Evolutionary conservation across 345 rosid species (phyloP), one percentile per base, ranked within the genome.

Genomic region (Excoecaria cochinchinensis): DNA sequence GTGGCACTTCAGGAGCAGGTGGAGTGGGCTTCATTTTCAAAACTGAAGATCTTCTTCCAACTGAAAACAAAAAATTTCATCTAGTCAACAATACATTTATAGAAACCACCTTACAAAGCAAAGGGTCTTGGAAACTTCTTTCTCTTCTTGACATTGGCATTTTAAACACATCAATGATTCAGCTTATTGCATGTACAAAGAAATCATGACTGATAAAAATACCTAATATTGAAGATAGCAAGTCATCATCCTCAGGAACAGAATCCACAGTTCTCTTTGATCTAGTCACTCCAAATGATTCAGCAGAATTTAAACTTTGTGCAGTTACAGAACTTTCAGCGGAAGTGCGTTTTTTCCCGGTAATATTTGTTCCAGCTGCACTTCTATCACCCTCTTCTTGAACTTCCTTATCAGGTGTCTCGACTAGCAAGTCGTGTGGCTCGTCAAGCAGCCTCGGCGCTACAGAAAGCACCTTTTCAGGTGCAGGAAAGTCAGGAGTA

Each of bases 201-300:
- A 65, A 4, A 69, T 55, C 69, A 70, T 17, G 24, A 47, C 25
- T 81, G 64, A 47, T 14, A 4, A 16, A 31, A 31, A 61, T 93
- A 96, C 99, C 98, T 88, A 96, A 79, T 82, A 96, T 96, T 70
- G 99, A 96, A 81, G 98, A 93, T 61, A 96, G 77, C 80, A 96
- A 76, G 78, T 95, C 99, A 74, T 96, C 94, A 71, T 96, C 99
- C 80, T 91, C 97, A 71, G 99, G 99, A 85, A 96, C 70, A 56
- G 90, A 90, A 51, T 82, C 90, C 42, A 78, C 84, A 13, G 86
- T 90, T 87, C 84, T 85, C 84, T 83, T 86, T n/a, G 89, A 86
- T 71, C 53, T 82, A 42, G 81, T 80, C 77, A 82, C 79, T 68
- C 87, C 95, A 77, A 85, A 89, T 69, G 98, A 89, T 81, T 89